Percentiles rank a stretch among this genome's conserved stretches.
Evolutionary conservation across 2,329 filamentous ascomycete genomes (phyloP).

Genomic region (Trichoderma harzianum): DNA sequence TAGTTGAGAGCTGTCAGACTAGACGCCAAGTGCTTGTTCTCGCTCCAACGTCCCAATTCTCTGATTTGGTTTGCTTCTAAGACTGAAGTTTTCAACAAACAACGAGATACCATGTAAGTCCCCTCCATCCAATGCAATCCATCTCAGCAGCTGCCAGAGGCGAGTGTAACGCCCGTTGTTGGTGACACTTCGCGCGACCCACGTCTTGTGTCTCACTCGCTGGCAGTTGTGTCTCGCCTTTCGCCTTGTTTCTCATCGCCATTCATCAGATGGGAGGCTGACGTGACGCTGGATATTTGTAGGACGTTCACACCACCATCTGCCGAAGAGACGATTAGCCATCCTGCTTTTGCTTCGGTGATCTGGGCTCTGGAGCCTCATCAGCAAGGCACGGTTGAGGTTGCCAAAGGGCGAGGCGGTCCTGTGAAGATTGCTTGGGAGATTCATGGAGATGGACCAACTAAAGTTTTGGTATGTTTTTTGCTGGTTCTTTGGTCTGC

Average conservation of each 20-base stretch:
- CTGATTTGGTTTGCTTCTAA: background rate
- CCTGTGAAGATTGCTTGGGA: constrained; percentile 76
- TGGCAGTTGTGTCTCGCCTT: background rate
- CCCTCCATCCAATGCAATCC: background rate
- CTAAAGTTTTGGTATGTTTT: constrained; percentile 65
- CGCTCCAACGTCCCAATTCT: background rate
- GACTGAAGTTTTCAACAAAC: background rate
- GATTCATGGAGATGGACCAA: constrained; percentile 70
- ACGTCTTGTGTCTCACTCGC: background rate
- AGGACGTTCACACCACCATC: constrained; percentile 36
- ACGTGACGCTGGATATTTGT: background rate
- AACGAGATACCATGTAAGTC: background rate
- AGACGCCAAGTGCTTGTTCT: background rate
- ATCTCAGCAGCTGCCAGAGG: background rate
- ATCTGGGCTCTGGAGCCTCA: constrained; percentile 69
- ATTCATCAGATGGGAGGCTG: background rate
- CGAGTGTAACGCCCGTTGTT: constrained; percentile 1
- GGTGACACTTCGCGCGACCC: background rate
- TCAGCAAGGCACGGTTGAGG: constrained; percentile 56
- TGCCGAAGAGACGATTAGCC: constrained; percentile 56
- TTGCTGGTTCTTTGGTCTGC: background rate
- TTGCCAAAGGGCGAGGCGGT: constrained; percentile 68
- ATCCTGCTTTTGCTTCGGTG: constrained; percentile 64
- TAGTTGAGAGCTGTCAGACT: background rate
- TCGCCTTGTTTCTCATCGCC: background rate